phyloP scores from a whole-genome alignment of 2,329 filamentous ascomycete genomes.

The Fusarium bactridioides region DNA sequence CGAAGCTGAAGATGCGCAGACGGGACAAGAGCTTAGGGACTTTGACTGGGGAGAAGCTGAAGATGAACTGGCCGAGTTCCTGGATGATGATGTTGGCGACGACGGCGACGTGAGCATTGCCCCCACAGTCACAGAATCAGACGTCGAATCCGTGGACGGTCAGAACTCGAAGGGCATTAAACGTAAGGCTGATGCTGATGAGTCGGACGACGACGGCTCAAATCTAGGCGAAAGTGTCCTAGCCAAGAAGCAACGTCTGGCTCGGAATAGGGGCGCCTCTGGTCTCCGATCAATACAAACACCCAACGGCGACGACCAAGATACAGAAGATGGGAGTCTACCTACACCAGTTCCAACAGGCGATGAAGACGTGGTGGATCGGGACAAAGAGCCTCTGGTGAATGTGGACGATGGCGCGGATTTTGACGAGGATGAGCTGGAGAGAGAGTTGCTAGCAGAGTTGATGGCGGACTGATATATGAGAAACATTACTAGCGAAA shows the following conservation, averaged over 20 bases:
- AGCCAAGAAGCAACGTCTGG: constrained; percentile 61
- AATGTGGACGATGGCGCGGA: constrained; percentile 48
- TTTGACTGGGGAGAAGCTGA: constrained; percentile 72
- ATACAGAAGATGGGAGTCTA: constrained; percentile 48
- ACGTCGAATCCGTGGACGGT: constrained; percentile 42
- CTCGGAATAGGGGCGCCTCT: constrained; percentile 55
- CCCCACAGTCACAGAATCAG: constrained; percentile 37
- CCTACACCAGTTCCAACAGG: constrained; percentile 51
- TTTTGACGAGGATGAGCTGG: constrained; percentile 64
- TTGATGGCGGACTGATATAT: constrained; percentile 54
- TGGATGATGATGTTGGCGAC: constrained; percentile 63
- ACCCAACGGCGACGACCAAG: constrained; percentile 47
- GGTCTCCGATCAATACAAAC: constrained; percentile 56
- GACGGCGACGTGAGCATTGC: constrained; percentile 49
- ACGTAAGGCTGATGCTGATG: constrained; percentile 46
- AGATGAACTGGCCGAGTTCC: constrained; percentile 78
- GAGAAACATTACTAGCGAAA: constrained; percentile 61
- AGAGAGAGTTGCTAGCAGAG: constrained; percentile 69
- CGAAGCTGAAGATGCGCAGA: constrained; percentile 44
- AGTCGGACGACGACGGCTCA: constrained; percentile 46
- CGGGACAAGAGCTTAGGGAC: constrained; percentile 57
- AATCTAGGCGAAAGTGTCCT: constrained; percentile 50
- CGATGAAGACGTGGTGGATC: constrained; percentile 44
- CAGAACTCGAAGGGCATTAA: constrained; percentile 44
- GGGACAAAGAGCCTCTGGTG: constrained; percentile 41